Evolutionary conservation across 1,139 yeast genomes (phyloP), one percentile per base, ranked within the genome.

Genomic region (Geotrichum aggregatum): DNA sequence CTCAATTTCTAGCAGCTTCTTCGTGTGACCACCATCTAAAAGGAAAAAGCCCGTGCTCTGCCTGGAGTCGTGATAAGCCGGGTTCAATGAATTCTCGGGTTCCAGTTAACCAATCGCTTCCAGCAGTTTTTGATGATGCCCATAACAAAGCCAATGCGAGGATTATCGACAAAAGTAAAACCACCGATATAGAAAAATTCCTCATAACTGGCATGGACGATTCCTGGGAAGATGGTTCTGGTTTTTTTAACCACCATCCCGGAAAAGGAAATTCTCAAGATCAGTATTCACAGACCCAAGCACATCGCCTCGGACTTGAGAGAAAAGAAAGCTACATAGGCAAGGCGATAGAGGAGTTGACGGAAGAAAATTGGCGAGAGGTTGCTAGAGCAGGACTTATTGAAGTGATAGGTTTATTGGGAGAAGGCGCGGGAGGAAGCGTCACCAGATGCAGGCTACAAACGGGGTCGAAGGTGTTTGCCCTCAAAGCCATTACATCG

Each of bases 351-450:
- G 79, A 79, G 46, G 79, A 80, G 36, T 68, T 91, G 52, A 83
- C 83, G 30, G 91, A 87, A 44, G 83, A 80, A 22, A 91, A 84
- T 54, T 91, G 98, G 97, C 78, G 80, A 58, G 62, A 68, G 11
- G 73, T 84, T 3, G 85, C 87, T 28, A 75, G 79, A 55, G 71
- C 74, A 33, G 79, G 78, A 42, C 76, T 77, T 38, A 84, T 87
- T 45, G 71, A 76, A 5, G 85, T 83, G 50, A 61, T 89, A 40
- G 82, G 82, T 31, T 76, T 80, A 40, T 69, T 92, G 16, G 98
- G 98, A 16, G 98, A 92, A 71, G 98, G 98, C 14, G 85, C 87
- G 43, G 96, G 97, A 10, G 98, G 98, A 1, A 77, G 88, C 18
- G 98, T 92, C 10, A 77, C 84, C 22, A 81, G 87, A 64, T 92